phyloP scores from a whole-genome alignment of 129 eudicot genomes.

The Dittrichia graveolens region DNA sequence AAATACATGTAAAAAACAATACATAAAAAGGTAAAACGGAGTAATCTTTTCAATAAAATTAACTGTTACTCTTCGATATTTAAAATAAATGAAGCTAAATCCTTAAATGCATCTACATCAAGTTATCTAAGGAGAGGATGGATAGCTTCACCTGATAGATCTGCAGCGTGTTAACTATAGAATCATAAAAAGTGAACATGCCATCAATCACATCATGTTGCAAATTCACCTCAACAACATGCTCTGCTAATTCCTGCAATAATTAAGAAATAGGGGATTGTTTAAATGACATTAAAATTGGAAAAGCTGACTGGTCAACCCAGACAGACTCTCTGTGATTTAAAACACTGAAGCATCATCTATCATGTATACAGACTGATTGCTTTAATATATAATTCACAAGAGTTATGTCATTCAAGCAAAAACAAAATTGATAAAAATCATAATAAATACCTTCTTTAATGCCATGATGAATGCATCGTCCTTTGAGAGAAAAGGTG shows the following conservation, averaged over 20 bases:
- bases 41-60: not conserved
- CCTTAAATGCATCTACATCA: no score
- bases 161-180: slow-evolving; percentile 61
- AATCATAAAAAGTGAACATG: slow-evolving; percentile 87
- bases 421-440: not conserved
- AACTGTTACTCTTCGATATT: not conserved
- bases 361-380: not conserved
- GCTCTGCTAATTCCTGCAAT: slow-evolving; percentile 81
- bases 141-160: slow-evolving; percentile 73
- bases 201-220: slow-evolving; percentile 90
- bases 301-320: no score
- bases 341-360: no score
- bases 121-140: not conserved
- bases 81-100: not conserved
- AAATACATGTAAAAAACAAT: no score
- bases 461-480: slow-evolving; percentile 70
- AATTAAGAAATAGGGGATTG: slow-evolving; percentile 1
- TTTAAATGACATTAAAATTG: not conserved
- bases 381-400: not conserved
- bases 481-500: slow-evolving; percentile 83
- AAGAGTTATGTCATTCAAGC: not conserved
- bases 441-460: slow-evolving; percentile 55
- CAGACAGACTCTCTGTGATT: no score
- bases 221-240: slow-evolving; percentile 74
- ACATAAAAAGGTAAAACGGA: no score